Conservation (phyloP, 129 eudicot genomes). For the Helianthus tuberosus region DNA sequence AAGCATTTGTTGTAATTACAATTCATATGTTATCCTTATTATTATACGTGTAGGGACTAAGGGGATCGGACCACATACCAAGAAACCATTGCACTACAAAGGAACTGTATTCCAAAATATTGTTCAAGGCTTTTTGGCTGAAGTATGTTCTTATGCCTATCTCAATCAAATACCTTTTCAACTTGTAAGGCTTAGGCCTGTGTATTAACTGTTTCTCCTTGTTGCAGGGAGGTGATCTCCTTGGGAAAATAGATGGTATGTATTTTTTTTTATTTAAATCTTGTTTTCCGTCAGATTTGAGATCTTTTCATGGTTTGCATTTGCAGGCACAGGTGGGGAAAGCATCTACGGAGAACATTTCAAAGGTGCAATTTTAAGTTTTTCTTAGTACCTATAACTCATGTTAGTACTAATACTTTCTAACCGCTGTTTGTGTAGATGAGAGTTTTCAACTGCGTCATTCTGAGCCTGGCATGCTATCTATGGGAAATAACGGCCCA, state of each 20-base stretch:
- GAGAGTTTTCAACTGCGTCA: conserved; percentile 71
- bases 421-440: conserved; percentile 44
- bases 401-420: neutral
- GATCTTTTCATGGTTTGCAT: conserved; percentile 89
- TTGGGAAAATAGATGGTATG: no score
- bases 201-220: no score
- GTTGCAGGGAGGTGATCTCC: no score
- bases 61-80: conserved; percentile 50
- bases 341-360: conserved; percentile 92
- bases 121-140: conserved; percentile 80
- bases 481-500: conserved; percentile 54
- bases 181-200: no score
- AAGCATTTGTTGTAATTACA: no score
- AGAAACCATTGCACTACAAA: conserved; percentile 83
- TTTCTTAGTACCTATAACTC: neutral
- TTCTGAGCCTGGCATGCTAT: conserved; percentile 55
- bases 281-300: conserved; percentile 17
- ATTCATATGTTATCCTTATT: no score
- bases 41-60: no score
- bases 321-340: conserved; percentile 78
- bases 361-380: conserved; percentile 73
- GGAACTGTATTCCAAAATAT: conserved; percentile 71
- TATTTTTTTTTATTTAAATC: no score
- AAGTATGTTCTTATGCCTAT: conserved; percentile 44
- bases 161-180: neutral